These are phyloP conservation scores for Suhomyces maxii DNA, from an alignment of 1,139 yeast species.

Conservation along the genomic window DNA sequence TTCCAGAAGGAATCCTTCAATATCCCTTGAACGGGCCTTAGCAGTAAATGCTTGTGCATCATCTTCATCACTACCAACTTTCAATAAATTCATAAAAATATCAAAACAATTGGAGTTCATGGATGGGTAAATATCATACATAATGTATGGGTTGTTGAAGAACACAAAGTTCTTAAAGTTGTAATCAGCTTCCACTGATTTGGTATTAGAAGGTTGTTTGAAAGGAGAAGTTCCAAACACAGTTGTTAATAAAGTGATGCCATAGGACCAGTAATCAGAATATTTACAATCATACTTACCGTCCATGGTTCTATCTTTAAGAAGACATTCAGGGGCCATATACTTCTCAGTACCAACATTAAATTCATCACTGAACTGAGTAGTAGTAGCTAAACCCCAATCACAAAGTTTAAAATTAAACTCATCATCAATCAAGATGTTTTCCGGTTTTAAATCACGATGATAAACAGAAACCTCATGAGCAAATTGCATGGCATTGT, in stretches of 20 bases:
- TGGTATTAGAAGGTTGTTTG: conserved; percentile 22
- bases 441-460: conserved; percentile 58
- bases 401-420: conserved; percentile 53
- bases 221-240: conserved; percentile 52
- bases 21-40: conserved; percentile 29
- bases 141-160: conserved; percentile 32
- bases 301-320: conserved; percentile 17
- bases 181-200: conserved; percentile 28
- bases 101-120: conserved; percentile 40
- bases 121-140: conserved; percentile 44
- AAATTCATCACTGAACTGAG: conserved; percentile 39
- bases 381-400: conserved; percentile 55
- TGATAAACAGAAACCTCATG: conserved; percentile 50
- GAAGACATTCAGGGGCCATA: conserved; percentile 55
- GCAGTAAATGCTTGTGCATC: conserved; percentile 25
- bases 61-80: conserved; percentile 36
- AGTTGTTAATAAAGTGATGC: conserved; percentile 45
- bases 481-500: conserved; percentile 39
- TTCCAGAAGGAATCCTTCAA: conserved; percentile 29
- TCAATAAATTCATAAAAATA: conserved; percentile 35
- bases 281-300: conserved; percentile 34
- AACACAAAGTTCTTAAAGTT: conserved; percentile 42
- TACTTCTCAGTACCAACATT: conserved; percentile 58
- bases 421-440: conserved; percentile 41
- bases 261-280: conserved; percentile 46